Conservation (phyloP, 345 rosid genomes). For the Citrus australasica region DNA sequence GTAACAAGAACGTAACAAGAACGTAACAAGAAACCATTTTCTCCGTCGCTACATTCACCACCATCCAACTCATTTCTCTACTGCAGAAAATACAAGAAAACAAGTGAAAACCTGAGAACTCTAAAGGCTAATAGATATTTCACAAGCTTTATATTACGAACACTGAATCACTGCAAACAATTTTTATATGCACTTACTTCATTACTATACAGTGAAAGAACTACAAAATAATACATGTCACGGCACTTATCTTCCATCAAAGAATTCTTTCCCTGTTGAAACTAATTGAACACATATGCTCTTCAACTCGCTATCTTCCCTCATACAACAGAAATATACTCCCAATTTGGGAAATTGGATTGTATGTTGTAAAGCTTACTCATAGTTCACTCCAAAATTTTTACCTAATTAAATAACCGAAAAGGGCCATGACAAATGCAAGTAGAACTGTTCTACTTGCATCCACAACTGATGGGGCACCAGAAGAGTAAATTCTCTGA, state of each 20-base stretch:
- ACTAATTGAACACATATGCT: not conserved
- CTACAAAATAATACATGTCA: constrained; percentile 8
- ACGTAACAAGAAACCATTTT: too few species aligned
- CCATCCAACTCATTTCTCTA: too few species aligned
- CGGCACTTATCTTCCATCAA: not conserved
- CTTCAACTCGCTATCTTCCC: not conserved
- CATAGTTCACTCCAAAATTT: not conserved
- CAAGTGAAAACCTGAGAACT: too few species aligned
- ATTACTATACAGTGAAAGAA: not conserved
- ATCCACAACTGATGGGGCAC: constrained; percentile 23
- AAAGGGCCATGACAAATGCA: constrained; percentile 24
- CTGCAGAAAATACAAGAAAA: too few species aligned
- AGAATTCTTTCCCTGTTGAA: constrained; percentile 1
- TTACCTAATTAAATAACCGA: constrained; percentile 31
- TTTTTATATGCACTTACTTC: not conserved
- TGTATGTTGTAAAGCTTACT: not conserved
- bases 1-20: too few species aligned
- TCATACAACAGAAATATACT: not conserved
- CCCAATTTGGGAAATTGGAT: not conserved
- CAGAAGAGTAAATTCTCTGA: constrained; percentile 59
- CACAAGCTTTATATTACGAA: not conserved
- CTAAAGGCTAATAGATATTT: too few species aligned
- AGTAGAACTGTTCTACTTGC: constrained; percentile 30
- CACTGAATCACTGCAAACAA: not conserved
- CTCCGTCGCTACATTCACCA: too few species aligned